Base-by-base conservation (phyloP, 1,139 yeast genomes). In the Eremothecium gossypii region DNA sequence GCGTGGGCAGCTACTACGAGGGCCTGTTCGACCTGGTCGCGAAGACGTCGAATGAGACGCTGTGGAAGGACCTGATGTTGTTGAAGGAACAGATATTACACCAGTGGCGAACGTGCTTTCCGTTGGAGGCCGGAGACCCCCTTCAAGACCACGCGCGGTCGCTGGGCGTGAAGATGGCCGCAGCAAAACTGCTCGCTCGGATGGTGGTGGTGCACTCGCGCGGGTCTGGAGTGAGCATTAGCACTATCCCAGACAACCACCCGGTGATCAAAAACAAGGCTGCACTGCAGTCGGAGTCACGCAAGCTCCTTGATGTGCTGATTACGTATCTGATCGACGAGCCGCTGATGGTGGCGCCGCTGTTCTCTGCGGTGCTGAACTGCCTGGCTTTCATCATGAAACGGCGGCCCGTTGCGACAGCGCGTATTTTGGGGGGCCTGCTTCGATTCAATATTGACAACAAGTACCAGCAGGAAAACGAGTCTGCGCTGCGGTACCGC, bases 131-230 rank as follows among this genome's bases (percentile, higher is more conserved):
- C 29, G 66, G 65, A 33, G 80, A 77, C 51, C 41, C 40, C 8
- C 32, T 52, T 10, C 44, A 45, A 32, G 79, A 76, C 52, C 59
- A 63, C 29, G 50, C 64, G 31, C 69, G 79, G 55, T 72, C 78
- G 38, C 58, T 77, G 33, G 76, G 74, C 13, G 67, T 79, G 37
- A 79, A 77, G 58, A 65, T 84, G 26, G 82, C 89, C 36, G 68
- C 84, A 27, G 67, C 83, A 42, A 85, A 83, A 61, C 79, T 89
- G 49, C 74, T 86, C 7, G 77, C 83, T 43, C 74, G 77, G 40
- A 75, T 86, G 2, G 76, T 89, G 32, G 77, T 77, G 43, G 76
- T 77, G 27, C 96, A 89, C 53, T 71, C 83, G 31, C 55, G 63
- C 44, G 58, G 64, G 41, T 50, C 61, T 38, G 57, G 55, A 31